phyloP scores from a whole-genome alignment of 108 stramenopile genomes.

The Halocafeteria seosinensis region DNA sequence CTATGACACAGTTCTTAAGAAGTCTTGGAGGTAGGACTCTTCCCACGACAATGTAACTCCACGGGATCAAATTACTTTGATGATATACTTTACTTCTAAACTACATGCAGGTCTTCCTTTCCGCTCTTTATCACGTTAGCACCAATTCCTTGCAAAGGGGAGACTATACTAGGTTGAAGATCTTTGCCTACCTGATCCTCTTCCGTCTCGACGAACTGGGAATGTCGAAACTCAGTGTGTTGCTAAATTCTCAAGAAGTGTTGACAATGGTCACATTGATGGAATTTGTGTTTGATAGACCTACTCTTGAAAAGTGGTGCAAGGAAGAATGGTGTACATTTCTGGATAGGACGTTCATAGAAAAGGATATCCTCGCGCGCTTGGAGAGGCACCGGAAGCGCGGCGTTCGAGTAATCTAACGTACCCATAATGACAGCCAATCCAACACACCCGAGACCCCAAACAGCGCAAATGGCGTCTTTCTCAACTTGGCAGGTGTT shows the following conservation, averaged over 20 bases:
- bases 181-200: slow-evolving; percentile 30
- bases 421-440: slow-evolving; percentile 58
- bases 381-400: neutral
- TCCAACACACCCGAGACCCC: slow-evolving; percentile 62
- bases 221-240: slow-evolving; percentile 7
- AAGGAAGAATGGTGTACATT: slow-evolving; percentile 6
- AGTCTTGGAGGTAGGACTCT: too few species aligned
- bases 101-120: slow-evolving; percentile 25
- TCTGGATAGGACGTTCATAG: slow-evolving; percentile 7
- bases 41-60: too few species aligned
- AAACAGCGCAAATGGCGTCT: slow-evolving; percentile 53
- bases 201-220: slow-evolving; percentile 43
- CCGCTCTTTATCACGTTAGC: slow-evolving; percentile 31
- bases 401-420: too few species aligned
- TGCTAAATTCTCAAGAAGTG: slow-evolving; percentile 27
- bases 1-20: too few species aligned
- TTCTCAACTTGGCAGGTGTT: slow-evolving; percentile 55
- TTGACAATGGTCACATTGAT: slow-evolving; percentile 30
- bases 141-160: slow-evolving; percentile 20
- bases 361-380: neutral
- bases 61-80: too few species aligned
- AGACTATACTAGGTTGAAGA: slow-evolving; percentile 39
- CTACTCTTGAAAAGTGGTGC: neutral
- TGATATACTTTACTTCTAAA: too few species aligned
- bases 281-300: slow-evolving; percentile 23